These are phyloP conservation scores for Geotrichum bryndzae DNA, from an alignment of 1,139 yeast genomes.

Conservation along the genomic window DNA sequence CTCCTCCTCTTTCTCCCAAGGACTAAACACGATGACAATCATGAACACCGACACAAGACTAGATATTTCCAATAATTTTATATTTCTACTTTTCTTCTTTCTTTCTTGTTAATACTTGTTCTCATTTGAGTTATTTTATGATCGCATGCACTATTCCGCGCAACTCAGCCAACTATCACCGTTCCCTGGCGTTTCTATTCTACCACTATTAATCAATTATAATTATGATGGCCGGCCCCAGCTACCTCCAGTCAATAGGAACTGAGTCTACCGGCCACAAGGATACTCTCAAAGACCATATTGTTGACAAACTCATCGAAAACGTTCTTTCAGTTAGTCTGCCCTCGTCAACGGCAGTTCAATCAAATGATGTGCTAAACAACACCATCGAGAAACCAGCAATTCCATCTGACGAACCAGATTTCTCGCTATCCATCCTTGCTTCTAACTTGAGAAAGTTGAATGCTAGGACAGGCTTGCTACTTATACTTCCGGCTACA, in stretches of 20 bases:
- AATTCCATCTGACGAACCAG: conserved; percentile 4
- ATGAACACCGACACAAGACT: too few relatives aligned
- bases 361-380: not conserved
- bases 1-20: too few relatives aligned
- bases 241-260: not conserved
- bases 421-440: conserved; percentile 16
- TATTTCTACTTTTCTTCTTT: too few relatives aligned
- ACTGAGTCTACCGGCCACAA: not conserved
- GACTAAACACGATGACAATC: too few relatives aligned
- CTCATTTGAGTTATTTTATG: too few relatives aligned
- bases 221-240: not conserved
- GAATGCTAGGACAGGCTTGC: conserved; percentile 9
- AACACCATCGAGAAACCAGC: not conserved
- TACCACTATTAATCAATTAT: not conserved
- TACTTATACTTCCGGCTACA: conserved; percentile 12
- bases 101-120: too few relatives aligned
- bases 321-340: conserved; percentile 9
- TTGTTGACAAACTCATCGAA: conserved; percentile 17
- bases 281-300: conserved; percentile 5
- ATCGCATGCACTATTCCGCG: not conserved
- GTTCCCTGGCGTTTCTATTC: not conserved
- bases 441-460: conserved; percentile 17
- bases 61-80: too few relatives aligned
- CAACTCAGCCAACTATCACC: not conserved
- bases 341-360: not conserved